These are phyloP conservation scores for Solanum chacoense DNA, from an alignment of 305 asterid species.

Conservation along the genomic window DNA sequence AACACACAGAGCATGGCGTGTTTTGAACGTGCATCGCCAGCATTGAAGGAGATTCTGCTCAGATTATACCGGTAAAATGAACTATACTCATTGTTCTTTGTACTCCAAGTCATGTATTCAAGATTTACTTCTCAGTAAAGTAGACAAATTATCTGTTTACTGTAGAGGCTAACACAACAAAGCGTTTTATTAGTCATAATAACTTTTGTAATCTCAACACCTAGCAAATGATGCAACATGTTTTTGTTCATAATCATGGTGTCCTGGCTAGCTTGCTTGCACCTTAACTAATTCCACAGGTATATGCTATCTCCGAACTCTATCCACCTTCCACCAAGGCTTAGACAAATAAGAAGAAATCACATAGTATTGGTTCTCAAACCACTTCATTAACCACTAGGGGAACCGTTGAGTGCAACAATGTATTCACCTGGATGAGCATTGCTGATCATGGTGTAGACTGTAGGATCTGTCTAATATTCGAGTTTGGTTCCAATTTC, in stretches of 20 bases:
- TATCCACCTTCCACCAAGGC: neutral
- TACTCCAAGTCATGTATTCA: neutral
- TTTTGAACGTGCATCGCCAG: conserved; percentile 83
- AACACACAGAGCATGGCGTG: conserved; percentile 33
- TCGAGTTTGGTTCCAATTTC: neutral
- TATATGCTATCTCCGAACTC: neutral
- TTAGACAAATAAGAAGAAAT: neutral
- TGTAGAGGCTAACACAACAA: neutral
- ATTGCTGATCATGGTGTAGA: neutral
- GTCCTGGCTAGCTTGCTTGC: neutral
- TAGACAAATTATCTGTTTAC: neutral
- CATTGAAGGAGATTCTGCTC: conserved; percentile 66
- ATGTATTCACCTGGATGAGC: neutral
- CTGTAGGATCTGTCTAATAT: neutral
- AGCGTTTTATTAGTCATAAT: neutral
- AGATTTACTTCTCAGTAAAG: neutral
- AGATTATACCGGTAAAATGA: conserved; percentile 51
- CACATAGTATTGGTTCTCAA: neutral
- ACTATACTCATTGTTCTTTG: neutral
- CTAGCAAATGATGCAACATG: neutral
- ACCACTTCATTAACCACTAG: neutral
- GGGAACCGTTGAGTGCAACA: neutral
- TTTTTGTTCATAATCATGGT: neutral
- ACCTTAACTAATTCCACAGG: neutral
- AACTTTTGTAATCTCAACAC: neutral